Percentiles rank a stretch among this genome's conserved stretches.
phyloP scores from a whole-genome alignment of 129 eudicot genomes.

The Smallanthus sonchifolius region DNA sequence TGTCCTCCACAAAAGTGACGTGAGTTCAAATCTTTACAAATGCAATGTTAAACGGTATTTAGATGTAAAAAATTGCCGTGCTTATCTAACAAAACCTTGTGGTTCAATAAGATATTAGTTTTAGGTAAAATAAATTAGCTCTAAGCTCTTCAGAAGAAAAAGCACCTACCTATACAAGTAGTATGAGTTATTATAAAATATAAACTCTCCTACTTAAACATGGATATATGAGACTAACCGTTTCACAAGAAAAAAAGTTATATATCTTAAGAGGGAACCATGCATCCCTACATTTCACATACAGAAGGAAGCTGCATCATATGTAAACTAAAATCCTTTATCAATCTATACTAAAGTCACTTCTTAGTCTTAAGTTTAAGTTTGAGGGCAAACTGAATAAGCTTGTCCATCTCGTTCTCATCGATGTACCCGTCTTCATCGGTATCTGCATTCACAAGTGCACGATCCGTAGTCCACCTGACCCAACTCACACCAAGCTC shows the following conservation, averaged over 20 bases:
- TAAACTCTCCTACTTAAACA: not conserved
- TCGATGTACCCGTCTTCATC: conserved; percentile 19
- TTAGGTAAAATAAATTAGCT: too few species aligned
- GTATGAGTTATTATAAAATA: not conserved
- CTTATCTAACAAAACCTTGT: too few species aligned
- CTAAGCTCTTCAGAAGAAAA: too few species aligned
- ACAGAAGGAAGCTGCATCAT: not conserved
- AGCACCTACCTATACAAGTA: too few species aligned
- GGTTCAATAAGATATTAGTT: too few species aligned
- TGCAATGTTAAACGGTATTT: too few species aligned
- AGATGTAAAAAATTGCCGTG: too few species aligned
- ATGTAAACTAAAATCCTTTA: too few species aligned
- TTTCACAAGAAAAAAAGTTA: not conserved
- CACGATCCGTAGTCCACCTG: conserved; percentile 11
- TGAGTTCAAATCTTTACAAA: too few species aligned
- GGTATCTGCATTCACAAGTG: conserved; percentile 22
- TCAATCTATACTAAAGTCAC: not conserved
- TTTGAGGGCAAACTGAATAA: conserved; percentile 16
- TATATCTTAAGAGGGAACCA: not conserved
- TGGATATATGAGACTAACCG: not conserved
- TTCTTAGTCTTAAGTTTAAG: conserved; percentile 1
- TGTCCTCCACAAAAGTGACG: too few species aligned
- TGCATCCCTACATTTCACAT: not conserved
- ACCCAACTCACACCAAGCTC: conserved; percentile 26
- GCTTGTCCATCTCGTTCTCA: conserved; percentile 22